These are phyloP conservation scores for Dictyophora rubrovolvata DNA, from an alignment of 768 basidiomycete genomes.

Conservation along the genomic window DNA sequence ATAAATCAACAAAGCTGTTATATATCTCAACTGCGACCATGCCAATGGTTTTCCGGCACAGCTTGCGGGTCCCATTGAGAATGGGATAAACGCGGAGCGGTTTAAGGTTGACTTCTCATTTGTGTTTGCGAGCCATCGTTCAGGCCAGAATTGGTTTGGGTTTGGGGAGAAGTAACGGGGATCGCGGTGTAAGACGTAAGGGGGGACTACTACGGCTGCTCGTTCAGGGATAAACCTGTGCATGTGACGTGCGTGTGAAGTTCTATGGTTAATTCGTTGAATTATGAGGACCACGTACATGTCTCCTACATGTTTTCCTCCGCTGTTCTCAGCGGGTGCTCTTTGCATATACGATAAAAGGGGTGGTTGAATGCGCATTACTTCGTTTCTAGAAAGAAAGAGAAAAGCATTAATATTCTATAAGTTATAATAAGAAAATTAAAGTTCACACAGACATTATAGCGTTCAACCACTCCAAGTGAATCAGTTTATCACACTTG, in stretches of 20 bases:
- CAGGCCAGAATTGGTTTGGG: constrained; percentile 34
- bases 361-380: constrained; percentile 40
- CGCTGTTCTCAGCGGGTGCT: constrained; percentile 24
- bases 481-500: constrained; percentile 12
- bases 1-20: constrained; percentile 29
- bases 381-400: constrained; percentile 34
- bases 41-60: constrained; percentile 42
- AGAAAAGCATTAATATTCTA: constrained; percentile 16
- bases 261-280: neutral
- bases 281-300: constrained; percentile 23
- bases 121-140: constrained; percentile 25
- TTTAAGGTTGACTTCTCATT: neutral
- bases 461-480: constrained; percentile 24
- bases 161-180: constrained; percentile 33
- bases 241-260: too few relatives aligned
- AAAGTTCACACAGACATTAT: constrained; percentile 21
- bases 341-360: constrained; percentile 40
- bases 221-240: constrained; percentile 35
- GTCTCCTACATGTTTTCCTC: constrained; percentile 29
- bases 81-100: constrained; percentile 28
- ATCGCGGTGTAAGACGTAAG: constrained; percentile 29
- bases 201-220: constrained; percentile 20
- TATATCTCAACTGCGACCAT: constrained; percentile 5
- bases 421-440: constrained; percentile 21
- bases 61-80: constrained; percentile 39